A percentile compares a stretch with the other conserved stretches of the same genome.
These are phyloP conservation scores for Roridomyces roridus DNA, from an alignment of 768 basidiomycete genomes.

Conservation along the genomic window DNA sequence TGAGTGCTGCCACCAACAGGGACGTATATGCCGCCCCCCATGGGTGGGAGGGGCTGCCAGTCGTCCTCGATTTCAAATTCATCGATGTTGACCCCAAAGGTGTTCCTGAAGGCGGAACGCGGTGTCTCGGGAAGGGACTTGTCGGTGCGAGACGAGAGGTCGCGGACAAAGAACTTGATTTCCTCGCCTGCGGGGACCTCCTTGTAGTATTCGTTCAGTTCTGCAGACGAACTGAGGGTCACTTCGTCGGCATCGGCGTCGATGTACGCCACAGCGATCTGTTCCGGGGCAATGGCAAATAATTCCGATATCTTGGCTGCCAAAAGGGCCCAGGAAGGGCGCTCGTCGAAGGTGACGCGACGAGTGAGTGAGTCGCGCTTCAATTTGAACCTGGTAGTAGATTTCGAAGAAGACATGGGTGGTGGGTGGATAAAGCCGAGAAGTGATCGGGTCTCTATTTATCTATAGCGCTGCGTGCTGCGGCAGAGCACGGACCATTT, in stretches of 20 bases:
- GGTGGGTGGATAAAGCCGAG: conserved; percentile 17
- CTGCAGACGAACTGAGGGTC: conserved; percentile 77
- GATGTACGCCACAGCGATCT: conserved; percentile 72
- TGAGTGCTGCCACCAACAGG: conserved; percentile 51
- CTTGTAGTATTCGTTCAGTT: conserved; percentile 75
- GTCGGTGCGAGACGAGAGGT: conserved; percentile 52
- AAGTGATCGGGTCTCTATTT: not conserved
- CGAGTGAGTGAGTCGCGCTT: conserved; percentile 64
- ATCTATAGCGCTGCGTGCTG: no score
- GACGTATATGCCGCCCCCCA: conserved; percentile 49
- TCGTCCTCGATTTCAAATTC: conserved; percentile 59
- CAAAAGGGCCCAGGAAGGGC: conserved; percentile 64
- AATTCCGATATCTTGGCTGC: conserved; percentile 57
- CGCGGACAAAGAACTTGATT: conserved; percentile 69
- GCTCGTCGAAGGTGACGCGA: conserved; percentile 55
- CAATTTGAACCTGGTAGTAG: conserved; percentile 69
- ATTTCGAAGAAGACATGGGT: conserved; percentile 50
- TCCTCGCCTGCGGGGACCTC: conserved; percentile 36
- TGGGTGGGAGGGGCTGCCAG: conserved; percentile 64
- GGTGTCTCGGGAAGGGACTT: conserved; percentile 39
- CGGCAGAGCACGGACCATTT: no score
- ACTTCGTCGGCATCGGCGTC: conserved; percentile 79
- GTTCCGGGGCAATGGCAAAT: conserved; percentile 60
- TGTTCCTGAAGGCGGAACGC: conserved; percentile 53
- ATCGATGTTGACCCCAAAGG: conserved; percentile 53